Base-by-base conservation (phyloP, 148 eudicot genomes). In the Fagopyrum esculentum region DNA sequence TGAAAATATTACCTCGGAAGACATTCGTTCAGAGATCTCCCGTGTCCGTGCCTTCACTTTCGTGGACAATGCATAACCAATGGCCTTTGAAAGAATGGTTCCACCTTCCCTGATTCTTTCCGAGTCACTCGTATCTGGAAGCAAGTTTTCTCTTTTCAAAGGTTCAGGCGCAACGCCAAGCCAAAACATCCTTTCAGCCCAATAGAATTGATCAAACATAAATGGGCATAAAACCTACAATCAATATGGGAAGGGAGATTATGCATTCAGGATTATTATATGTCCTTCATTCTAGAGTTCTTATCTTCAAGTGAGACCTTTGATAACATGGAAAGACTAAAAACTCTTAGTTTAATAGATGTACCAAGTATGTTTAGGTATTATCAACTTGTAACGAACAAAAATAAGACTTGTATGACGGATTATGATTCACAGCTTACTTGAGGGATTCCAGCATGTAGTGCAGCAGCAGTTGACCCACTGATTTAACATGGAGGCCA, bases 171-270 rank as follows among this genome's bases (percentile, higher is more conserved):
- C 85, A 83, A 96, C 97, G 79, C 99, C 99, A 71, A 96, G 86
- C 98, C 97, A 96, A 81, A 66, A 88, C 98, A 92, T 96, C 84
- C 98, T 90, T 79, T 96, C 98, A 26, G 97, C 97, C 99, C 99
- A 92, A 68, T 96, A 96, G 77, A 92, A 92, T 76, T 96, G 98
- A 84, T 96, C 98, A 74, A 91, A 85, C 83, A 90, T 86, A 79
- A 91, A 91, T 10, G 99, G 99, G 70, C 98, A 92, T 45, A 92
- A 9, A 77, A 96, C 78, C 91, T 89, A 85, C 69, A 12, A 75
- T 50, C 22, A 43, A 43, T 17, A 22, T 11, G 55, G 8, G 16
- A 7, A 17, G 17, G 48, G 43, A 26, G 44, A 61, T 61, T 61
- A 26, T 29, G 15, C 11, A 61, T 64, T 17, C 19, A 35, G 3